Evolutionary conservation across 352 stramenopile species (phyloP).

Genomic region (Pythium volutum): DNA sequence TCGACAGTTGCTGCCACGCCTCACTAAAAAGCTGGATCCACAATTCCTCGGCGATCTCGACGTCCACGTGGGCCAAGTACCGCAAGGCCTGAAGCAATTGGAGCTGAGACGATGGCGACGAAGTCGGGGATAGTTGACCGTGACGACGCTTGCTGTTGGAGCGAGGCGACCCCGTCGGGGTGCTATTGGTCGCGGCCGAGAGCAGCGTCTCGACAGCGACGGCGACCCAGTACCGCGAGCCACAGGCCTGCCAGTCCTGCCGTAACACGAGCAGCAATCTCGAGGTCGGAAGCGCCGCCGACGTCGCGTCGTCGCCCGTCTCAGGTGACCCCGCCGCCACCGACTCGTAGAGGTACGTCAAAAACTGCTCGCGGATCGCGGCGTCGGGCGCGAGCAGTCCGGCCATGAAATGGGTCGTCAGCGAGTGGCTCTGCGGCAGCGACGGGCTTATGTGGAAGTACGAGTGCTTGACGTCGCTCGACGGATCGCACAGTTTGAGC

Average conservation of each 20-base stretch:
- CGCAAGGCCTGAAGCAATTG: conserved; percentile 48
- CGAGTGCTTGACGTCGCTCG: conserved; percentile 53
- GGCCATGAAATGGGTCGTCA: conserved; percentile 77
- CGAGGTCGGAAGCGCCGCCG: conserved; percentile 33
- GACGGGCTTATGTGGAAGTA: conserved; percentile 70
- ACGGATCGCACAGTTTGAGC: conserved; percentile 68
- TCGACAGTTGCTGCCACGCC: conserved; percentile 46
- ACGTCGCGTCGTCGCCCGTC: conserved; percentile 44
- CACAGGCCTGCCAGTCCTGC: conserved; percentile 86
- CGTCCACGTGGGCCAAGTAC: conserved; percentile 72
- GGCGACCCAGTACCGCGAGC: conserved; percentile 80
- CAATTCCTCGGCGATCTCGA: conserved; percentile 81
- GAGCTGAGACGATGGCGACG: conserved; percentile 15
- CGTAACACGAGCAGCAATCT: conserved; percentile 69
- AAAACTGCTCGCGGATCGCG: conserved; percentile 59
- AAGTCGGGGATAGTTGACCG: neutral
- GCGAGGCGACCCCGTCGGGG: too few relatives aligned
- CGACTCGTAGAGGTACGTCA: conserved; percentile 62
- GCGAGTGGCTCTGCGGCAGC: conserved; percentile 47
- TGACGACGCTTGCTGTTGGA: too few relatives aligned
- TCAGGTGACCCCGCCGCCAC: conserved; percentile 12
- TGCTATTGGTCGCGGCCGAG: conserved; percentile 28
- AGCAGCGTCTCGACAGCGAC: conserved; percentile 77
- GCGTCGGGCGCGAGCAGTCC: conserved; percentile 75
- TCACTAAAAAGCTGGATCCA: conserved; percentile 75